These are phyloP conservation scores for Flaveria floridana DNA, from an alignment of 140 eudicot species.

Conservation along the genomic window DNA sequence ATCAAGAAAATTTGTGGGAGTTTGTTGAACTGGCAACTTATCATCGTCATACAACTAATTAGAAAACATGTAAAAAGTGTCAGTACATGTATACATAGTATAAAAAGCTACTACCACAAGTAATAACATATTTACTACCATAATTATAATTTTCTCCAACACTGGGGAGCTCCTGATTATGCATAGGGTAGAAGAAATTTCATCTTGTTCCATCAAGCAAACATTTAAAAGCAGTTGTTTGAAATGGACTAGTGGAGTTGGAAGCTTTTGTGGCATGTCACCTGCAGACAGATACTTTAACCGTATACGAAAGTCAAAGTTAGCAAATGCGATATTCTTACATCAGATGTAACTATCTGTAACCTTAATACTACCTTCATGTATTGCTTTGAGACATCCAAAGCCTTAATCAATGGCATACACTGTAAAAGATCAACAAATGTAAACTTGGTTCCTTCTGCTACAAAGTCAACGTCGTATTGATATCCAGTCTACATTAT, in stretches of 20 bases:
- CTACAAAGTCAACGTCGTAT: neutral
- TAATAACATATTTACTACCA: neutral
- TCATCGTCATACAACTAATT: neutral
- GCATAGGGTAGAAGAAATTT: neutral
- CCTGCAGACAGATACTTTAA: slow-evolving; percentile 27
- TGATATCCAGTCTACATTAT: neutral
- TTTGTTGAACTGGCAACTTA: neutral
- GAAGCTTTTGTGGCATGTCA: slow-evolving; percentile 27
- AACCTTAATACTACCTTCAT: too few relatives aligned
- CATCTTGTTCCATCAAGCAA: neutral
- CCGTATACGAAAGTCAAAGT: neutral
- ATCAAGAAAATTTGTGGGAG: neutral
- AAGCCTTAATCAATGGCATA: too few relatives aligned
- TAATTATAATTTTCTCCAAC: neutral
- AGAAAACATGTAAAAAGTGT: neutral
- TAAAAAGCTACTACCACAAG: neutral
- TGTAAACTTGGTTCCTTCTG: neutral
- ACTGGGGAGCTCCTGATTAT: slow-evolving; percentile 12
- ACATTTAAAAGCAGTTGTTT: neutral
- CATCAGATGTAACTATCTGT: neutral
- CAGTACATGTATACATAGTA: too few relatives aligned
- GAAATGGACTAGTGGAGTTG: neutral
- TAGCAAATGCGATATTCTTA: neutral
- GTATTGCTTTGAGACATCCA: too few relatives aligned
- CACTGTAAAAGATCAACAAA: too few relatives aligned